Evolutionary conservation across 805 yeast species (phyloP).

Genomic region (Blastobotrys chiropterorum): DNA sequence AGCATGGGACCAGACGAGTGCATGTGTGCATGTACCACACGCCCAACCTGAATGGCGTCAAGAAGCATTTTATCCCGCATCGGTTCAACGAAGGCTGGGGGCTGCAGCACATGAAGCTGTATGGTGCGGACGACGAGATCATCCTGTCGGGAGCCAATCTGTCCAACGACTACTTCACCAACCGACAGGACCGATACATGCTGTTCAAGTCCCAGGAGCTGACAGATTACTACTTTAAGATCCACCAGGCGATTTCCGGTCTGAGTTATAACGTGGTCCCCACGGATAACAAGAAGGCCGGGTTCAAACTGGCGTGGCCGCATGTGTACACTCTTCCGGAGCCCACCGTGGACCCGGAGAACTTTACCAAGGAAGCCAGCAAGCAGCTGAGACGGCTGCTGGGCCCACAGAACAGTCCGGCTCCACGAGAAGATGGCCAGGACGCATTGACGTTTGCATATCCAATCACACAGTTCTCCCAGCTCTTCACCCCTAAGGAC

Average conservation of each 20-base stretch:
- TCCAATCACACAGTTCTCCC: slow-evolving; percentile 89
- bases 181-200: slow-evolving; percentile 91
- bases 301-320: slow-evolving; percentile 71
- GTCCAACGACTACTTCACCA: slow-evolving; percentile 85
- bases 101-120: slow-evolving; percentile 93
- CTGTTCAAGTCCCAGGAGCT: slow-evolving; percentile 52
- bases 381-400: slow-evolving; percentile 53
- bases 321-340: slow-evolving; percentile 47
- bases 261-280: slow-evolving; percentile 63
- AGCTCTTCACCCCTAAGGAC: slow-evolving; percentile 53
- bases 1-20: slow-evolving; percentile 58
- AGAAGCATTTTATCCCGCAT: slow-evolving; percentile 61
- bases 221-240: slow-evolving; percentile 65
- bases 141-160: slow-evolving; percentile 87
- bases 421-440: slow-evolving; percentile 19
- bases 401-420: slow-evolving; percentile 28
- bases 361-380: slow-evolving; percentile 37
- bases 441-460: slow-evolving; percentile 58
- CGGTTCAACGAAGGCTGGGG: slow-evolving; percentile 89
- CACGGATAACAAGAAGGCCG: slow-evolving; percentile 35
- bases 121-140: slow-evolving; percentile 89
- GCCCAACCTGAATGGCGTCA: slow-evolving; percentile 70
- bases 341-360: slow-evolving; percentile 38
- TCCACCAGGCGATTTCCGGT: slow-evolving; percentile 62
- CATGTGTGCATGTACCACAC: slow-evolving; percentile 84